Evolutionary conservation across 2,329 filamentous ascomycete species (phyloP).

Genomic region (Trichoderma sp.): DNA sequence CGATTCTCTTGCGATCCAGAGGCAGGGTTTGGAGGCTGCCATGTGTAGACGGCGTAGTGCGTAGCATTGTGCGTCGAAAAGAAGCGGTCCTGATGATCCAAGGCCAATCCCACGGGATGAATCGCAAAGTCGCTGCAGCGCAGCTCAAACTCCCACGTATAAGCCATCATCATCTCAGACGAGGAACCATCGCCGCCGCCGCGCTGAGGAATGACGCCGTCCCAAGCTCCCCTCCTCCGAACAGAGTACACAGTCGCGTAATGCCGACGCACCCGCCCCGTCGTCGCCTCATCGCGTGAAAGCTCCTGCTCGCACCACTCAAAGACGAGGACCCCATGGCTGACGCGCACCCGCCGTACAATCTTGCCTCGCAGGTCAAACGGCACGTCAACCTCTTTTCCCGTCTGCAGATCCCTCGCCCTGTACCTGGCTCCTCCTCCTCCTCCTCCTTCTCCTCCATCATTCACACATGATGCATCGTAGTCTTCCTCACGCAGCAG

Average conservation of each 20-base stretch:
- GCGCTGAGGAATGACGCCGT: constrained; percentile 9
- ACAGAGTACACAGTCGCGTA: constrained; percentile 63
- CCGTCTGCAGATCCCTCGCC: constrained; percentile 54
- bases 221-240: neutral
- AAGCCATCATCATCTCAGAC: neutral
- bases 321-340: constrained; percentile 58
- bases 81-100: constrained; percentile 61
- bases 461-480: too few relatives aligned
- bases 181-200: neutral
- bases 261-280: constrained; percentile 50
- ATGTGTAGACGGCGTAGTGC: constrained; percentile 64
- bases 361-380: constrained; percentile 54
- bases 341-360: constrained; percentile 57
- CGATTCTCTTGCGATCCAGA: too few relatives aligned
- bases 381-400: constrained; percentile 49
- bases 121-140: constrained; percentile 65
- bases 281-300: constrained; percentile 53
- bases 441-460: too few relatives aligned
- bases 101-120: constrained; percentile 57
- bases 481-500: too few relatives aligned
- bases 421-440: constrained; percentile 39
- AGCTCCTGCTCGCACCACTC: constrained; percentile 62
- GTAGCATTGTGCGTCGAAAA: constrained; percentile 61
- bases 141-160: constrained; percentile 49
- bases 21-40: constrained; percentile 51